phyloP scores from a whole-genome alignment of 2,329 filamentous ascomycete species.

The Orbilia ellipsospora region DNA sequence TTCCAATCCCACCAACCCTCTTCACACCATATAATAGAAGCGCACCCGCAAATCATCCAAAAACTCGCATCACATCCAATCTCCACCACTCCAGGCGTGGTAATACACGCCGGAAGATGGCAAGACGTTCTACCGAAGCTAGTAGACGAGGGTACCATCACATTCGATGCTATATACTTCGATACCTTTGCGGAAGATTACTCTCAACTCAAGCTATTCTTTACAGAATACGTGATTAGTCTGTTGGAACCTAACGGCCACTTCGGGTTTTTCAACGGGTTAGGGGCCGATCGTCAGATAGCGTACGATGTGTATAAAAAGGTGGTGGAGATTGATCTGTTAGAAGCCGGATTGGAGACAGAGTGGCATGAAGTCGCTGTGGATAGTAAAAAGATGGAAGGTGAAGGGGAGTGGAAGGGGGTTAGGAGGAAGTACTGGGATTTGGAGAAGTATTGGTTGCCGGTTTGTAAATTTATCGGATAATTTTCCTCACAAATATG shows the following conservation, averaged over 20 bases:
- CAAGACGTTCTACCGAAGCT: slow-evolving; percentile 80
- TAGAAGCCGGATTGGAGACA: slow-evolving; percentile 88
- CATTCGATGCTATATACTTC: slow-evolving; percentile 91
- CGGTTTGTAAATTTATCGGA: slow-evolving; percentile 78
- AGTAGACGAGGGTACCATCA: slow-evolving; percentile 72
- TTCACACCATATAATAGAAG: slow-evolving; percentile 85
- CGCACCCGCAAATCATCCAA: slow-evolving; percentile 79
- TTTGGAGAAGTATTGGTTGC: slow-evolving; percentile 79
- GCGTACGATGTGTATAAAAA: slow-evolving; percentile 97
- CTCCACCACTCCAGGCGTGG: slow-evolving; percentile 69
- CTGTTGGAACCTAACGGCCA: slow-evolving; percentile 79
- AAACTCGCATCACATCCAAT: slow-evolving; percentile 76
- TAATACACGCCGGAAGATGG: slow-evolving; percentile 79
- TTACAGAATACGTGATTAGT: slow-evolving; percentile 84
- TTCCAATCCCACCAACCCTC: slow-evolving; percentile 76
- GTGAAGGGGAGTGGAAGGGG: slow-evolving; percentile 79
- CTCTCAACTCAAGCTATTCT: slow-evolving; percentile 83
- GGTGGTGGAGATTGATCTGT: slow-evolving; percentile 88
- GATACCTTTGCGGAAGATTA: slow-evolving; percentile 98
- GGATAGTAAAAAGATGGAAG: slow-evolving; percentile 69
- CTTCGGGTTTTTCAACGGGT: slow-evolving; percentile 88
- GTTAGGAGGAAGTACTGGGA: slow-evolving; percentile 91
- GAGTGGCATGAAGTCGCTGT: slow-evolving; percentile 85
- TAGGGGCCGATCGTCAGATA: slow-evolving; percentile 89
- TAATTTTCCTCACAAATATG: slow-evolving; percentile 59